Evolutionary conservation across 106 monocot genomes (phyloP), one percentile per base, ranked within the genome.

Genomic region (Platanthera zijinensis): DNA sequence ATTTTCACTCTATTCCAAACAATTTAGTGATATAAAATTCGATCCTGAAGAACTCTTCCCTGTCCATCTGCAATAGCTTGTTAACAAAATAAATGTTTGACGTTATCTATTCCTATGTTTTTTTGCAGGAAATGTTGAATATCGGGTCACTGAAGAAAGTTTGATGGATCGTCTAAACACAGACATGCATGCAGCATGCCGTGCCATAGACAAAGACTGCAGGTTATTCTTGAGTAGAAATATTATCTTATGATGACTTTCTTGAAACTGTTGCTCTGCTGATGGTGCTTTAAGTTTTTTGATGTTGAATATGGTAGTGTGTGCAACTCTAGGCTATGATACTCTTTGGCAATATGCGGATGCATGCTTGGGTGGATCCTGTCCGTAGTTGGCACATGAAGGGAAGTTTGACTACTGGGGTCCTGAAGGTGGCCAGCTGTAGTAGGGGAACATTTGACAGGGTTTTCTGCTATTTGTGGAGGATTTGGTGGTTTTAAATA

Each of bases 81-180:
- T 1, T 61, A 61, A 7, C n/a, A n/a, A 15, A 56, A 56, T 56
- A 15, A 13, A 14, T 4, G 56, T 56, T 56, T 15, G 56, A 13
- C 13, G 6, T 53, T 39, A 39, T 39, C 39, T 39, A 3, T 39
- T 39, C 61, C 83, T 77, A 81, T 50, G 45, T 82, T 52, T 52
- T 74, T 22, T 75, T 47, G 7, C 73, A 93, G 93, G 90, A 15
- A 75, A 90, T 30, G 72, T 83, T 78, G 80, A 82, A 30, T 91
- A 83, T 80, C 84, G 84, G 57, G 95, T 91, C 28, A 92, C 87
- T 54, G 75, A 85, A 77, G 89, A 87, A 82, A 92, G 90, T 78
- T 83, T 95, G 53, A 87, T 90, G 86, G 92, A 95, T 67, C 80
- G 88, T 22, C 71, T 95, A 67, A 81, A 69, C 78, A 92, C 88